These are phyloP conservation scores for Dacryopinax primogenitus DNA, from an alignment of 768 basidiomycete species.

Conservation along the genomic window DNA sequence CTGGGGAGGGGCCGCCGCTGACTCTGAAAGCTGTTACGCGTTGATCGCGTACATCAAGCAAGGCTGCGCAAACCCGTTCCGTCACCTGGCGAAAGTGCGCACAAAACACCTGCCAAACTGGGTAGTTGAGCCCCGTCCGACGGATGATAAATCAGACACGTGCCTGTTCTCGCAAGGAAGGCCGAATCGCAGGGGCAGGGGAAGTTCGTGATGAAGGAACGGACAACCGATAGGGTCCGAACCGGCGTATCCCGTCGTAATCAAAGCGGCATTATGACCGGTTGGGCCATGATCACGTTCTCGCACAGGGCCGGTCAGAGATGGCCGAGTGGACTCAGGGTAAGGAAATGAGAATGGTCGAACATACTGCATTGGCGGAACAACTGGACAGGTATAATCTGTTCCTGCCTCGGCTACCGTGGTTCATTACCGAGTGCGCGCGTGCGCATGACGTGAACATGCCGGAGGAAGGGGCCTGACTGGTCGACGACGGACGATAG, in stretches of 20 bases:
- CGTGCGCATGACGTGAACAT: background rate
- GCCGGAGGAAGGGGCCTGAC: no score
- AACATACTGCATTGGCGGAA: background rate
- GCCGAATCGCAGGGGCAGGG: no score
- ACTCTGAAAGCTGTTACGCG: background rate
- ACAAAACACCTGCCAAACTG: background rate
- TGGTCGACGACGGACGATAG: no score
- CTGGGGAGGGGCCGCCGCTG: background rate
- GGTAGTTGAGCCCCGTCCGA: background rate
- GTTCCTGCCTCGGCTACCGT: background rate
- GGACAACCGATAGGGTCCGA: background rate
- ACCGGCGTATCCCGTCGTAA: background rate
- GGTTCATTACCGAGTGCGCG: no score
- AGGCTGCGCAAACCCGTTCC: background rate
- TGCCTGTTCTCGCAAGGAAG: background rate
- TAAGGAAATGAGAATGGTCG: no score
- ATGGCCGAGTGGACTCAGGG: no score
- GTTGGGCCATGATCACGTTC: background rate
- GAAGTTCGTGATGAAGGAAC: background rate
- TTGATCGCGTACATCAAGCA: background rate
- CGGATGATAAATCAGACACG: constrained; percentile 1
- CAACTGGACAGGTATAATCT: background rate
- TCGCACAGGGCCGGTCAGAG: background rate
- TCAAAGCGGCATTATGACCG: background rate
- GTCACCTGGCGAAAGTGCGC: background rate